A percentile compares a stretch with the other conserved stretches of the same genome.
Evolutionary conservation across 176 grass and related monocot genomes (phyloP).

Genomic region (Hordeum marinum): DNA sequence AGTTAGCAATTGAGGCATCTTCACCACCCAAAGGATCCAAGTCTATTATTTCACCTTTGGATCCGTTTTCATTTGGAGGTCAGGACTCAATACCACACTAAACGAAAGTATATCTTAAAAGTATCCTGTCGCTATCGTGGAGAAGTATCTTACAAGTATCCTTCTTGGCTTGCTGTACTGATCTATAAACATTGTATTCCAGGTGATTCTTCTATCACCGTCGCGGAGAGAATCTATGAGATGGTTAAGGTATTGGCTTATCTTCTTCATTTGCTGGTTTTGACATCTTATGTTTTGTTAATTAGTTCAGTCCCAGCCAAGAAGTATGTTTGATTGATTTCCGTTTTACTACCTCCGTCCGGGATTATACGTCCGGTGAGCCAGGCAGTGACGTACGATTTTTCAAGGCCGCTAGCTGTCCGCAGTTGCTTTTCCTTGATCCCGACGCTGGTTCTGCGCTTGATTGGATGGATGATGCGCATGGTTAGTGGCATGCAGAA

Average conservation of each 20-base stretch:
- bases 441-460: no score
- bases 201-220: conserved; percentile 83
- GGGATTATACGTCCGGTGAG: no score
- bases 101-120: background rate
- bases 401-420: no score
- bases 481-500: no score
- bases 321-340: background rate
- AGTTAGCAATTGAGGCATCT: conserved; percentile 86
- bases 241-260: conserved; percentile 74
- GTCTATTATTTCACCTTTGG: conserved; percentile 59
- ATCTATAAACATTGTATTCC: conserved; percentile 28
- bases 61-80: conserved; percentile 56
- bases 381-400: no score
- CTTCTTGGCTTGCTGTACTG: conserved; percentile 1
- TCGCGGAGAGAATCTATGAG: conserved; percentile 71
- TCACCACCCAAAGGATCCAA: conserved; percentile 88
- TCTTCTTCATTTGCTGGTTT: conserved; percentile 17
- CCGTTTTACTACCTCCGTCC: background rate
- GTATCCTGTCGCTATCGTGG: background rate
- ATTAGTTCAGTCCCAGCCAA: background rate
- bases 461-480: no score
- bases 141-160: no score
- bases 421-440: no score
- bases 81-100: conserved; percentile 24
- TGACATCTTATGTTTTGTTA: background rate